Conservation (phyloP, 495 filamentous ascomycete genomes). For the Rostrohypoxylon terebratum region DNA sequence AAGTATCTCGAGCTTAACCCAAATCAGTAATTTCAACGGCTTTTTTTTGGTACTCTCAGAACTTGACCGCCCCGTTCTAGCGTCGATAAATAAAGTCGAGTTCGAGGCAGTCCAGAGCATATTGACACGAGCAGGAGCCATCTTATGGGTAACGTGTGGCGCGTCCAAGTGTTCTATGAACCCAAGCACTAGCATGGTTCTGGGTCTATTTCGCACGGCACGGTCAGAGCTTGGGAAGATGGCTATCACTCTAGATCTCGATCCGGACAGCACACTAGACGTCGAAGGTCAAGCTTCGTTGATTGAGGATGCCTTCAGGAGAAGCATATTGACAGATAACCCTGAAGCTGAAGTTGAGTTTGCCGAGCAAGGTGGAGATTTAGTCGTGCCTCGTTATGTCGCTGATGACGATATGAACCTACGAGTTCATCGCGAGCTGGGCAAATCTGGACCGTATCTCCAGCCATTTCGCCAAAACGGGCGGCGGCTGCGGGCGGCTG, state of each 20-base stretch:
- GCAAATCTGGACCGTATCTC: slow-evolving; percentile 49
- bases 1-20: slow-evolving; percentile 46
- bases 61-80: slow-evolving; percentile 44
- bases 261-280: slow-evolving; percentile 47
- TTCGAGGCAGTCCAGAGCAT: slow-evolving; percentile 55
- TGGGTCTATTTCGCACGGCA: slow-evolving; percentile 54
- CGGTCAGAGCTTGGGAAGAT: slow-evolving; percentile 52
- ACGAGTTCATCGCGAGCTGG: slow-evolving; percentile 49
- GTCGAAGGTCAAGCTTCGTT: slow-evolving; percentile 44
- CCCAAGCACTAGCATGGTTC: slow-evolving; percentile 53
- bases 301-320: slow-evolving; percentile 47
- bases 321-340: slow-evolving; percentile 40
- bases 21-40: slow-evolving; percentile 40
- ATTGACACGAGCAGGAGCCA: slow-evolving; percentile 50
- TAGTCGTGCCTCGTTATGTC: slow-evolving; percentile 55
- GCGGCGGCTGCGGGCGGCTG: slow-evolving; percentile 43
- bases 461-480: slow-evolving; percentile 49
- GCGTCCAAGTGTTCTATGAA: slow-evolving; percentile 51
- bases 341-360: slow-evolving; percentile 53
- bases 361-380: slow-evolving; percentile 51
- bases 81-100: slow-evolving; percentile 39
- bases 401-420: slow-evolving; percentile 55
- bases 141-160: slow-evolving; percentile 58
- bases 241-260: slow-evolving; percentile 53
- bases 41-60: slow-evolving; percentile 52